Conservation (phyloP, 2,329 filamentous ascomycete species). For the Malbranchea zuffiana region DNA sequence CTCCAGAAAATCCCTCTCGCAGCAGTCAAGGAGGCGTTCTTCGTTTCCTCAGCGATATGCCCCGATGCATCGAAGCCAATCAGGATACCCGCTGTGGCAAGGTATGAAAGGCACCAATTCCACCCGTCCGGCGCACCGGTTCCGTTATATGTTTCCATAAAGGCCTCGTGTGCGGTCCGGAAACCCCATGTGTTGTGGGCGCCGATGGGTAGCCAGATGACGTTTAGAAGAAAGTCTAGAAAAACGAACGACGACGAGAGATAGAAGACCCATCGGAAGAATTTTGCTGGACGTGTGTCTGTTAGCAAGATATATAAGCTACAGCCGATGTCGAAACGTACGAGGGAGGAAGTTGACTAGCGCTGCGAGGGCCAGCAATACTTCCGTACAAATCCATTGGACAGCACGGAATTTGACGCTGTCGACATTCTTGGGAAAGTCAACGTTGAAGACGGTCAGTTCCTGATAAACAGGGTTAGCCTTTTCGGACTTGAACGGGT, state of each 20-base stretch:
- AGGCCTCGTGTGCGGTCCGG: constrained; percentile 48
- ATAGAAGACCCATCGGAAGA: constrained; percentile 43
- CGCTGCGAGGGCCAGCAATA: constrained; percentile 41
- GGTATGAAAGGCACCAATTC: constrained; percentile 54
- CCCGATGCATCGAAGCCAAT: constrained; percentile 53
- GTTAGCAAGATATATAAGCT: neutral
- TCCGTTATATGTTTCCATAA: constrained; percentile 51
- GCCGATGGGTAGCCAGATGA: constrained; percentile 52
- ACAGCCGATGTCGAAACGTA: constrained; percentile 22
- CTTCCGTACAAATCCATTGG: constrained; percentile 49
- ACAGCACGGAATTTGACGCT: constrained; percentile 49
- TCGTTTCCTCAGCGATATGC: constrained; percentile 52
- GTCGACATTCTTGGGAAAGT: constrained; percentile 44
- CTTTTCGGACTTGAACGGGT: neutral
- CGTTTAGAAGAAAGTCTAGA: constrained; percentile 48
- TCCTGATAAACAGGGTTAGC: constrained; percentile 32
- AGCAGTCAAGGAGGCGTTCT: constrained; percentile 46
- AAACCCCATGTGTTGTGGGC: constrained; percentile 47
- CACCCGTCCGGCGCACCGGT: constrained; percentile 46
- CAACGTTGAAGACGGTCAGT: constrained; percentile 46
- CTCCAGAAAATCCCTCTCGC: constrained; percentile 52
- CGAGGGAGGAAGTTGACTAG: constrained; percentile 43
- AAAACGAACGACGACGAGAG: constrained; percentile 42
- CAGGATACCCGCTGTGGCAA: constrained; percentile 49
- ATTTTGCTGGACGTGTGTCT: constrained; percentile 25